Evolutionary conservation across 2,329 filamentous ascomycete species (phyloP).

Genomic region (Stenocarpella maydis): DNA sequence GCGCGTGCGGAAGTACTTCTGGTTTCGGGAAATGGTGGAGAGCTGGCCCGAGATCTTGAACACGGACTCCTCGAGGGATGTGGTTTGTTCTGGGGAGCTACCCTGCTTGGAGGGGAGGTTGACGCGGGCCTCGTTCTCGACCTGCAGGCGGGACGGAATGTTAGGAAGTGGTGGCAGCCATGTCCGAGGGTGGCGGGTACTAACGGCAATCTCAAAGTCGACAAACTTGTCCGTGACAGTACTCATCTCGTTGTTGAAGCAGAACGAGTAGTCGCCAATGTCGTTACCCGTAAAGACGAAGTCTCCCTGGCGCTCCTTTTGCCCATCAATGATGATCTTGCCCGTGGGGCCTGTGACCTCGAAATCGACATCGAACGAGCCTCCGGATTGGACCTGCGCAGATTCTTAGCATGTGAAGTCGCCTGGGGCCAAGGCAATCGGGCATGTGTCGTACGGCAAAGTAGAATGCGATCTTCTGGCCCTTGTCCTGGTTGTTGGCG

Average conservation of each 20-base stretch:
- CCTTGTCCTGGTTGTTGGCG: slow-evolving; percentile 76
- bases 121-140: slow-evolving; percentile 88
- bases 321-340: slow-evolving; percentile 82
- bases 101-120: slow-evolving; percentile 89
- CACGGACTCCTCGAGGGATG: slow-evolving; percentile 88
- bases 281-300: slow-evolving; percentile 96
- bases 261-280: slow-evolving; percentile 91
- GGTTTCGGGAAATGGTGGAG: slow-evolving; percentile 93
- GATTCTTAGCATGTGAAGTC: background rate
- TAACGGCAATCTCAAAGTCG: slow-evolving; percentile 94
- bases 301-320: slow-evolving; percentile 94
- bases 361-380: slow-evolving; percentile 97
- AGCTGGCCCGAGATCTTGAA: slow-evolving; percentile 94
- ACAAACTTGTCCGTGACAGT: slow-evolving; percentile 98
- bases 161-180: slow-evolving; percentile 11
- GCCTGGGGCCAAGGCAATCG: background rate
- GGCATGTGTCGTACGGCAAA: slow-evolving; percentile 78
- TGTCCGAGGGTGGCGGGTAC: slow-evolving; percentile 43
- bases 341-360: slow-evolving; percentile 82
- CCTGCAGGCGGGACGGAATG: slow-evolving; percentile 56
- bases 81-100: slow-evolving; percentile 87
- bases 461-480: slow-evolving; percentile 95
- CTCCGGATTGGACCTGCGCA: slow-evolving; percentile 90
- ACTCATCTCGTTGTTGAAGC: slow-evolving; percentile 98
- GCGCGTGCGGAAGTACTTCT: slow-evolving; percentile 98